These are phyloP conservation scores for Ormosia semicastrata DNA, from an alignment of 306 rosid species.

Conservation along the genomic window DNA sequence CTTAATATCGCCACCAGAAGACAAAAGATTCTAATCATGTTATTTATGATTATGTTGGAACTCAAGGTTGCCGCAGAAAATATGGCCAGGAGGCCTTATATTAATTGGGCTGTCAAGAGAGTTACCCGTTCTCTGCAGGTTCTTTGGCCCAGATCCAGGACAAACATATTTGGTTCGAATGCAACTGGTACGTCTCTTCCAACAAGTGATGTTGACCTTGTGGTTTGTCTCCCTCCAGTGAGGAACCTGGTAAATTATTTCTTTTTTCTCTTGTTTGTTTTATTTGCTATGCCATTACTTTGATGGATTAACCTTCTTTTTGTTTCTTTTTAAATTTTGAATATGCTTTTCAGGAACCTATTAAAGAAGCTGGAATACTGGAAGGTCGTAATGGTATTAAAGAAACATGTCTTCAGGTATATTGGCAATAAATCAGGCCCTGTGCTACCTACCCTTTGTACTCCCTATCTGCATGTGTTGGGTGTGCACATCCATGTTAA, in stretches of 20 bases:
- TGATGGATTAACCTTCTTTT: constrained; percentile 1
- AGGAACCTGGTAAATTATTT: constrained; percentile 74
- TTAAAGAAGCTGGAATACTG: constrained; percentile 97
- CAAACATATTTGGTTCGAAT: constrained; percentile 88
- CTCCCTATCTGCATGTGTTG: neutral
- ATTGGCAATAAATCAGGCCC: neutral
- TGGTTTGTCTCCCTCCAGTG: constrained; percentile 93
- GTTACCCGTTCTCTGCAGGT: constrained; percentile 92
- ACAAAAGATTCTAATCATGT: constrained; percentile 19
- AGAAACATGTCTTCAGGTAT: constrained; percentile 98
- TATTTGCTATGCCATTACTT: neutral
- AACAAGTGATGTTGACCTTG: constrained; percentile 97
- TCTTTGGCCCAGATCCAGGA: constrained; percentile 95
- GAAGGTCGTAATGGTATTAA: constrained; percentile 98
- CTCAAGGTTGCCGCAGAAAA: constrained; percentile 83
- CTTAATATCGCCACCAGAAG: neutral
- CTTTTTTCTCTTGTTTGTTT: neutral
- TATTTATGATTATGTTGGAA: constrained; percentile 31
- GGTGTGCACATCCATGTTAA: constrained; percentile 17
- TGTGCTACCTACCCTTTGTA: constrained; percentile 1
- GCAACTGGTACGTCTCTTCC: constrained; percentile 95
- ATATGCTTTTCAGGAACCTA: constrained; percentile 71
- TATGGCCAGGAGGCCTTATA: constrained; percentile 81
- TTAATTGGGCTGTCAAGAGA: constrained; percentile 95
- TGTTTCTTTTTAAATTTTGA: neutral